phyloP scores from a whole-genome alignment of 768 basidiomycete species.

The Thelephora aurantiotincta region DNA sequence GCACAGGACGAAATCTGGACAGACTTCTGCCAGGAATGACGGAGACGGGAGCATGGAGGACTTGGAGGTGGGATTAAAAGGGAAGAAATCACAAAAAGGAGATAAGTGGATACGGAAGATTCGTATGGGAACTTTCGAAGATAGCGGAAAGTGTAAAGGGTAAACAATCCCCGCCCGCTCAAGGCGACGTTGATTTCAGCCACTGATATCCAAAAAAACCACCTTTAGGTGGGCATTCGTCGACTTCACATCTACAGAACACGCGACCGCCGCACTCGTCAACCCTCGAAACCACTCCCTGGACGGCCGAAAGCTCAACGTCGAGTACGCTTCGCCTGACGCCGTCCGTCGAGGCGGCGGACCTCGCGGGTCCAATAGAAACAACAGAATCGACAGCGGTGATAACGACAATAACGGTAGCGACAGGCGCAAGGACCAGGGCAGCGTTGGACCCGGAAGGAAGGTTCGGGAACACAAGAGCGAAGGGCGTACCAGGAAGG shows the following conservation, averaged over 20 bases:
- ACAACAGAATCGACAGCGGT: background rate
- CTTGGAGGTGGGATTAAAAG: conserved; percentile 1
- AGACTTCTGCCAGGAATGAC: no score
- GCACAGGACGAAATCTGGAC: conserved; percentile 26
- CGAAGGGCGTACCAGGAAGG: conserved; percentile 8
- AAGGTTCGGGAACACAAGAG: conserved; percentile 7
- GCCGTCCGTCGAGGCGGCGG: conserved; percentile 73
- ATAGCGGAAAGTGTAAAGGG: conserved; percentile 94
- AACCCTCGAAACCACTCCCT: conserved; percentile 78
- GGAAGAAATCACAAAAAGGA: conserved; percentile 12
- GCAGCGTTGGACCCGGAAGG: conserved; percentile 1
- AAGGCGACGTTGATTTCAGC: no score
- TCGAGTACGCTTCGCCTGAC: conserved; percentile 83
- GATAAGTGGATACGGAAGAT: conserved; percentile 63
- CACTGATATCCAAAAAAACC: no score
- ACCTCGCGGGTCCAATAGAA: conserved; percentile 5
- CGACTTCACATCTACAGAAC: conserved; percentile 69
- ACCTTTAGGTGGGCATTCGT: conserved; percentile 76
- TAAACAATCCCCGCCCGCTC: conserved; percentile 21
- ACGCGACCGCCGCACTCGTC: conserved; percentile 70
- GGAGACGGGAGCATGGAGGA: background rate
- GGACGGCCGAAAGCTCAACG: conserved; percentile 70
- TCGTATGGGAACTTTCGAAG: conserved; percentile 92
- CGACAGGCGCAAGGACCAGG: background rate
- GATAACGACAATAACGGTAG: background rate